A percentile compares a stretch with the other conserved stretches of the same genome.
These are phyloP conservation scores for Eleusine indica DNA, from an alignment of 176 grass and related monocot genomes.

Conservation along the genomic window DNA sequence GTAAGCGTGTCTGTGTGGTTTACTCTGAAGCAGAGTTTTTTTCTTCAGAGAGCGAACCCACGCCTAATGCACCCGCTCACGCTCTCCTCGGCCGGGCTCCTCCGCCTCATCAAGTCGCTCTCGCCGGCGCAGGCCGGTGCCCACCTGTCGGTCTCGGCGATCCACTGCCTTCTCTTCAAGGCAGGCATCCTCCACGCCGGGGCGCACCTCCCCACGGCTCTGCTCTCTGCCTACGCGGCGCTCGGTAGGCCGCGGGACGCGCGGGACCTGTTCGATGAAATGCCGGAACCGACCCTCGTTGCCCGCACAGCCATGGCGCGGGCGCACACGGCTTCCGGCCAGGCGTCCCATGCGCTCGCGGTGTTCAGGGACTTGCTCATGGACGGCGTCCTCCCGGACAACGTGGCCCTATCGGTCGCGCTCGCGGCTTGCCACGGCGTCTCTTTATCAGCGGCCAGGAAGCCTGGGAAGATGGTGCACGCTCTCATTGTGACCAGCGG, in stretches of 20 bases:
- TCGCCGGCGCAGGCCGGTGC: slow-evolving; percentile 37
- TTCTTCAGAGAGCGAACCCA: no score
- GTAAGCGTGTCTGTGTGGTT: background rate
- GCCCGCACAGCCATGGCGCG: slow-evolving; percentile 63
- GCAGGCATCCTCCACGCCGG: slow-evolving; percentile 50
- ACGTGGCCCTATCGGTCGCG: slow-evolving; percentile 46
- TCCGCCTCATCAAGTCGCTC: slow-evolving; percentile 60
- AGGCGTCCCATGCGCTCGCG: slow-evolving; percentile 28
- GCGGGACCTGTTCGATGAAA: slow-evolving; percentile 61
- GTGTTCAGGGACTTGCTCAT: slow-evolving; percentile 47
- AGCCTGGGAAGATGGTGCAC: slow-evolving; percentile 55
- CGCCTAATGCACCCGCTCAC: slow-evolving; percentile 39
- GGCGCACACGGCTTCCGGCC: slow-evolving; percentile 31
- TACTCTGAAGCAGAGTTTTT: background rate
- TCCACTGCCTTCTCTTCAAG: slow-evolving; percentile 63
- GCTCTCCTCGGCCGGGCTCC: slow-evolving; percentile 45
- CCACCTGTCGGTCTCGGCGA: slow-evolving; percentile 23
- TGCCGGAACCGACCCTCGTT: slow-evolving; percentile 52
- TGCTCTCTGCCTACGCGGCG: slow-evolving; percentile 8
- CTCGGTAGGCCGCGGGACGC: slow-evolving; percentile 37
- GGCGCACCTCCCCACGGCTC: slow-evolving; percentile 59
- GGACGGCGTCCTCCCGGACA: slow-evolving; percentile 50
- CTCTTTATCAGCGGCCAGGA: background rate
- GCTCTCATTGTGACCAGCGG: slow-evolving; percentile 49
- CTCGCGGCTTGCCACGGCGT: slow-evolving; percentile 42